Evolutionary conservation across 441 rosid species (phyloP).

Genomic region (Omphalea diandra): DNA sequence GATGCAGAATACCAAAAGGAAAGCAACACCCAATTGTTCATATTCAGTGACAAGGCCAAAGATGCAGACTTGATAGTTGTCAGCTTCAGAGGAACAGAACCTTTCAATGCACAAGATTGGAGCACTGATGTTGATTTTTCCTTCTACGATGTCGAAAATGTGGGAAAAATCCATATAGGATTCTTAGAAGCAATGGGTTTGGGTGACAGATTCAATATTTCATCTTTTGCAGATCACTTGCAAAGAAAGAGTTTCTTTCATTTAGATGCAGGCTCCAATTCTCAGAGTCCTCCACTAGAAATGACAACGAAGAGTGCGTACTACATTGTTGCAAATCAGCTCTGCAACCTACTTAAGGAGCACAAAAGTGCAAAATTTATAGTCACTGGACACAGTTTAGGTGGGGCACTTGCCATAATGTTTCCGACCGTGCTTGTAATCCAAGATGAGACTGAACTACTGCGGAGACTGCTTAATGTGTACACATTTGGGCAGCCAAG

Average conservation of each 20-base stretch:
- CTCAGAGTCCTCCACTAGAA: constrained; percentile 13
- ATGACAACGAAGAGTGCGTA: constrained; percentile 51
- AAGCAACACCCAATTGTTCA: constrained; percentile 63
- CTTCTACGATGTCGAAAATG: constrained; percentile 56
- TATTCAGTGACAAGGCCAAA: constrained; percentile 63
- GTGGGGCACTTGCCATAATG: constrained; percentile 68
- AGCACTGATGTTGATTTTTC: constrained; percentile 69
- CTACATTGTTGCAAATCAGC: constrained; percentile 39
- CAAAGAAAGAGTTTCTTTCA: constrained; percentile 17
- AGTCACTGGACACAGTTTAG: too few species aligned
- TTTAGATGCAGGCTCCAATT: background rate
- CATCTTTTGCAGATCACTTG: constrained; percentile 44
- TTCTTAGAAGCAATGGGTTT: constrained; percentile 80
- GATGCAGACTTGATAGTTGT: constrained; percentile 66
- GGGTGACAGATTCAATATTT: constrained; percentile 49
- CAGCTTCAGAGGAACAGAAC: constrained; percentile 81
- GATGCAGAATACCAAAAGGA: constrained; percentile 61
- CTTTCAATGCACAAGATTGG: constrained; percentile 79
- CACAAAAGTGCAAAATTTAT: constrained; percentile 59
- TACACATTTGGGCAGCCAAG: constrained; percentile 84
- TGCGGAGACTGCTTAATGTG: constrained; percentile 50
- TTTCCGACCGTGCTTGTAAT: constrained; percentile 51
- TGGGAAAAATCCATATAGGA: constrained; percentile 73
- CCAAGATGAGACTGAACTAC: constrained; percentile 50
- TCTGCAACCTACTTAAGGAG: constrained; percentile 49